Evolutionary conservation across 1,139 yeast genomes (phyloP).

Genomic region (Taiozyma sp.): DNA sequence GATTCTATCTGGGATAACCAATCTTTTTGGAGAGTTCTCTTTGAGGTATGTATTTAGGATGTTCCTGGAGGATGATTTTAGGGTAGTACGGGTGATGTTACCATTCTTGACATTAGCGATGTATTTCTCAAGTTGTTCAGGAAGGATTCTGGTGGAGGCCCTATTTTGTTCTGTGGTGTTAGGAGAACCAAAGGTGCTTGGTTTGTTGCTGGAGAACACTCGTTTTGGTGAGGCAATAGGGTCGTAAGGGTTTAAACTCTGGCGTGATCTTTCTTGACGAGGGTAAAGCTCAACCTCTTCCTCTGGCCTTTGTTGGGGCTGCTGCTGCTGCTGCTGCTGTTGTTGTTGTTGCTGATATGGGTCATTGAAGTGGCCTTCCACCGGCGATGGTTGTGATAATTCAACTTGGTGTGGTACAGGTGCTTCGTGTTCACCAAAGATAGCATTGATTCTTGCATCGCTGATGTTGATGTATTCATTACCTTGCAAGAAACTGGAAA

Average conservation of each 20-base stretch:
- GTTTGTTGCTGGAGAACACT: conserved; percentile 16
- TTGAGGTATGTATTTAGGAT: conserved; percentile 76
- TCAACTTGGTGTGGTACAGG: conserved; percentile 2
- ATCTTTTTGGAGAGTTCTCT: conserved; percentile 72
- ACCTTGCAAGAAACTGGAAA: conserved; percentile 51
- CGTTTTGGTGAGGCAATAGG: conserved; percentile 21
- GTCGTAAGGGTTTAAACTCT: conserved; percentile 12
- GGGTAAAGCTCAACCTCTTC: conserved; percentile 3
- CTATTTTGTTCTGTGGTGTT: conserved; percentile 36
- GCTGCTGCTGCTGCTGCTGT: too few species aligned
- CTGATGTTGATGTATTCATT: conserved; percentile 37
- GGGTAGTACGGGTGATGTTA: conserved; percentile 54
- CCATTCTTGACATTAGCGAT: conserved; percentile 24
- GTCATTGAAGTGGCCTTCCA: conserved; percentile 2
- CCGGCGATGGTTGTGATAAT: conserved; percentile 4
- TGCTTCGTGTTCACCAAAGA: conserved; percentile 18
- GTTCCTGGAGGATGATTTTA: conserved; percentile 69
- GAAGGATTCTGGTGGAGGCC: conserved; percentile 40
- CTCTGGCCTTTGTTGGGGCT: background rate
- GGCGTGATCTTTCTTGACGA: conserved; percentile 1
- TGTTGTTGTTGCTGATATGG: background rate
- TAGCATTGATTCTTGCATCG: conserved; percentile 36
- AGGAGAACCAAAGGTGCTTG: background rate
- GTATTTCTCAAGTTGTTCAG: conserved; percentile 31
- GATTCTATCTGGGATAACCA: conserved; percentile 64